Base-by-base conservation (phyloP, 164 flowering plant species). In the Nelumbo lutea region DNA sequence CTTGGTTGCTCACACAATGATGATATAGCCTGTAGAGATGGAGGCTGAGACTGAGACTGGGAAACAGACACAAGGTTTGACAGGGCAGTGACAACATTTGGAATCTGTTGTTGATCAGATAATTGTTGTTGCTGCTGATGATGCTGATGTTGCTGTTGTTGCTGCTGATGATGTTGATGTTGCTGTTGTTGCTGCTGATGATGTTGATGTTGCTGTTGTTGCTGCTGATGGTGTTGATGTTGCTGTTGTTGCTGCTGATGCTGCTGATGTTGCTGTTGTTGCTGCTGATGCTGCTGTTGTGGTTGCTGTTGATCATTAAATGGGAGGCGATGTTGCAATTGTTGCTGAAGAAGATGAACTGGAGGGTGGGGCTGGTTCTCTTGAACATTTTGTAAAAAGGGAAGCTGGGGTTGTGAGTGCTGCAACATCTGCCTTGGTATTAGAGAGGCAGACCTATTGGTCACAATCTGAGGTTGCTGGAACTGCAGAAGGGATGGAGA, bases 371-470 rank as follows among this genome's bases (percentile, higher is more conserved):
- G 56, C 38, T 80, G 90, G 73, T 68, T 80, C 61, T 82, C 89
- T 47, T 83, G 87, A 59, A 84, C 56, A 55, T 68, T 75, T 67
- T 83, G 95, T 51, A 81, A 70, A 72, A 83, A 86, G 46, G 83
- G 45, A 8, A 79, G 79, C 47, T 83, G 93, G 67, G 90, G 71
- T 64, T 86, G 96, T 59, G 88, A 53, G 58, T 83, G 88, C 71
- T 81, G 90, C 73, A 87, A 48, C 77, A 85, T 82, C 71, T 88
- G 98, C 55, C 82, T 74, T 64, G 82, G 91, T 74, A 87, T 64
- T n/a, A 86, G 47, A 75, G 82, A 68, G 42, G 85, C 59, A 64
- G 91, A 68, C 66, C 81, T 68, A 70, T 66, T 76, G 3, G 86
- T 72, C 7, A 81, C 71, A 61, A 51, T 79, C 66, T 84, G 90